Percentiles rank a stretch among this genome's conserved stretches.
Evolutionary conservation across 495 filamentous ascomycete genomes (phyloP).

Genomic region (Hypoxylon trugodes): DNA sequence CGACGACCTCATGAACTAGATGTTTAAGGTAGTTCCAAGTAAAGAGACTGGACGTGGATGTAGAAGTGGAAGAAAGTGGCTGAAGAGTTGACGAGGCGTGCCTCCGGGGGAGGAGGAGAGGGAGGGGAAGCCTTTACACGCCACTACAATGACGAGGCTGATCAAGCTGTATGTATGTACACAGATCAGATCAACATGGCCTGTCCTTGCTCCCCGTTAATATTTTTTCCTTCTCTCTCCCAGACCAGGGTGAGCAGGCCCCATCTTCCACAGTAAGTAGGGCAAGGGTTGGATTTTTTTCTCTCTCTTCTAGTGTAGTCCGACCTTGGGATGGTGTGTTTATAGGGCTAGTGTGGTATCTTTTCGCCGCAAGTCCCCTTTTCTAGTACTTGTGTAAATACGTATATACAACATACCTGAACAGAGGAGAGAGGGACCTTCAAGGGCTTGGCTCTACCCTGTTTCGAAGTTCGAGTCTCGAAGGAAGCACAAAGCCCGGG

Average conservation of each 20-base stretch:
- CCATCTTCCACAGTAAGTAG: constrained; percentile 27
- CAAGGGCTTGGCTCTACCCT: constrained; percentile 37
- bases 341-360: constrained; percentile 43
- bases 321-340: constrained; percentile 44
- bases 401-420: constrained; percentile 4
- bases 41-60: no score
- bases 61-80: constrained; percentile 40
- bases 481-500: constrained; percentile 41
- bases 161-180: constrained; percentile 37
- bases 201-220: constrained; percentile 38
- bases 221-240: constrained; percentile 18
- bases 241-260: constrained; percentile 32
- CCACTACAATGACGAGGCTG: constrained; percentile 47
- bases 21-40: constrained; percentile 22
- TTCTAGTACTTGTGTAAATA: constrained; percentile 30
- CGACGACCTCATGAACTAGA: constrained; percentile 21
- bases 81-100: constrained; percentile 43
- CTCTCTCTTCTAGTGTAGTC: no score
- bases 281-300: constrained; percentile 43
- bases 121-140: constrained; percentile 43
- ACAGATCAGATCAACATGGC: constrained; percentile 39
- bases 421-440: no score
- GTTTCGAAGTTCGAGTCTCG: constrained; percentile 40
- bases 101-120: constrained; percentile 37
- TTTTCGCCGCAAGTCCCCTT: constrained; percentile 39